A percentile compares a stretch with the other conserved stretches of the same genome.
These are phyloP conservation scores for Malus sieversii DNA, from an alignment of 306 rosid species.

Conservation along the genomic window DNA sequence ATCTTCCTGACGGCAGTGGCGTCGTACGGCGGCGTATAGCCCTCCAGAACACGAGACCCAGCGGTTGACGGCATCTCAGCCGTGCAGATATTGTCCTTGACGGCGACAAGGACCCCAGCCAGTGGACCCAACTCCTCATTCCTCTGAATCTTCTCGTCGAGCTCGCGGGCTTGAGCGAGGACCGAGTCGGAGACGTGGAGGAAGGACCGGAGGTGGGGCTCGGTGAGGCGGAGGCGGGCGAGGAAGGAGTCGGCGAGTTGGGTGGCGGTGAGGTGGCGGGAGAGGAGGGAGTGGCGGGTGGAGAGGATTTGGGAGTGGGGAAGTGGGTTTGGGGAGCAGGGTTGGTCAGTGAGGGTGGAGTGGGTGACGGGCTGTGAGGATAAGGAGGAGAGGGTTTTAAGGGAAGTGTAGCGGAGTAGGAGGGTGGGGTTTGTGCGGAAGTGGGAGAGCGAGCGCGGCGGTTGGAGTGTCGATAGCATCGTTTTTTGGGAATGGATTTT, in stretches of 20 bases:
- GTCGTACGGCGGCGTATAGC: slow-evolving; percentile 76
- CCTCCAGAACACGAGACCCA: slow-evolving; percentile 70
- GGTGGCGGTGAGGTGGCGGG: slow-evolving; percentile 53
- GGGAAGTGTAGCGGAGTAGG: slow-evolving; percentile 18
- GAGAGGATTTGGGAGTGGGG: slow-evolving; percentile 72
- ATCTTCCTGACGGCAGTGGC: slow-evolving; percentile 76
- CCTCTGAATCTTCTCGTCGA: slow-evolving; percentile 44
- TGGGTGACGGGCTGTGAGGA: slow-evolving; percentile 36
- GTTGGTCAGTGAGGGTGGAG: slow-evolving; percentile 43
- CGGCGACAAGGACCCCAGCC: slow-evolving; percentile 79
- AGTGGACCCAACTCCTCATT: slow-evolving; percentile 67
- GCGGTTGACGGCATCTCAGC: slow-evolving; percentile 84
- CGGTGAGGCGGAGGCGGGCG: slow-evolving; percentile 57
- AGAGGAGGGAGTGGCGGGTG: slow-evolving; percentile 67
- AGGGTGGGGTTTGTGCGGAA: slow-evolving; percentile 30
- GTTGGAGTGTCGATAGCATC: slow-evolving; percentile 68
- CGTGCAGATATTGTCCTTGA: slow-evolving; percentile 92
- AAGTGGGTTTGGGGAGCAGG: slow-evolving; percentile 8
- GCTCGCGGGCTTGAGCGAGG: slow-evolving; percentile 39
- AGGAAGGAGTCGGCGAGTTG: slow-evolving; percentile 58
- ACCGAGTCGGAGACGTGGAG: slow-evolving; percentile 61
- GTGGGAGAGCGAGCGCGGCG: slow-evolving; percentile 69
- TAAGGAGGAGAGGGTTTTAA: slow-evolving; percentile 22
- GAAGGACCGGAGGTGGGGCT: slow-evolving; percentile 71
- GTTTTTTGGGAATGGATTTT: not conserved